Evolutionary conservation across 352 stramenopile genomes (phyloP).

Genomic region (Pythium aphanidermatum): DNA sequence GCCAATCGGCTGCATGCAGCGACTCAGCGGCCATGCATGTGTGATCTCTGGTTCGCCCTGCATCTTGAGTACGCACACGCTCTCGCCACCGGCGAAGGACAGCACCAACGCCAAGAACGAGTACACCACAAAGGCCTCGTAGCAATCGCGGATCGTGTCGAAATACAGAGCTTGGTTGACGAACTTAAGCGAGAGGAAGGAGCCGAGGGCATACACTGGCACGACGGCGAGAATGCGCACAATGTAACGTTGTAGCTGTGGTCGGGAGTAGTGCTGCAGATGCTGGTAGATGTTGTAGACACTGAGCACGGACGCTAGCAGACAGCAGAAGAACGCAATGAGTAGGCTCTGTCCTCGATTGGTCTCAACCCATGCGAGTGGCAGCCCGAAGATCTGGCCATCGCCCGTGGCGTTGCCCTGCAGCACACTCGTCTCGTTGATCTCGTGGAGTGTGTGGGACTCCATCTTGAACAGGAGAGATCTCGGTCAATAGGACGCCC

Average conservation of each 20-base stretch:
- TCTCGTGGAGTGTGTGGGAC: too few species aligned
- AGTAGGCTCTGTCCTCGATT: conserved; percentile 45
- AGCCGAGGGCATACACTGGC: conserved; percentile 82
- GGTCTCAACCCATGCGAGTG: conserved; percentile 70
- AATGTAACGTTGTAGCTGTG: conserved; percentile 84
- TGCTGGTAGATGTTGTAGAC: conserved; percentile 86
- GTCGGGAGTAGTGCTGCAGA: conserved; percentile 75
- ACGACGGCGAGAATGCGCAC: conserved; percentile 85
- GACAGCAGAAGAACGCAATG: conserved; percentile 51
- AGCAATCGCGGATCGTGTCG: conserved; percentile 86
- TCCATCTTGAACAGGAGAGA: too few species aligned
- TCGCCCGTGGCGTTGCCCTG: conserved; percentile 64
- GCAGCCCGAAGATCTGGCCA: conserved; percentile 45
- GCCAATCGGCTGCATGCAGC: conserved; percentile 66
- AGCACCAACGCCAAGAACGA: conserved; percentile 89
- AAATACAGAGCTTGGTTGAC: conserved; percentile 79
- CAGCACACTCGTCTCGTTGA: conserved; percentile 66
- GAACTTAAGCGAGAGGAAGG: conserved; percentile 75
- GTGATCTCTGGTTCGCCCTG: conserved; percentile 73
- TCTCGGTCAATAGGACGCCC: too few species aligned
- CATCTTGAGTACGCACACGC: conserved; percentile 85
- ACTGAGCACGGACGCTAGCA: conserved; percentile 51
- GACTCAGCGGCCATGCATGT: conserved; percentile 76
- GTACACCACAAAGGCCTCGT: conserved; percentile 92
- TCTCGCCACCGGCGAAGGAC: conserved; percentile 84